These are phyloP conservation scores for Teratosphaeria zuluensis DNA, from an alignment of 2,329 filamentous ascomycete species.

Conservation along the genomic window DNA sequence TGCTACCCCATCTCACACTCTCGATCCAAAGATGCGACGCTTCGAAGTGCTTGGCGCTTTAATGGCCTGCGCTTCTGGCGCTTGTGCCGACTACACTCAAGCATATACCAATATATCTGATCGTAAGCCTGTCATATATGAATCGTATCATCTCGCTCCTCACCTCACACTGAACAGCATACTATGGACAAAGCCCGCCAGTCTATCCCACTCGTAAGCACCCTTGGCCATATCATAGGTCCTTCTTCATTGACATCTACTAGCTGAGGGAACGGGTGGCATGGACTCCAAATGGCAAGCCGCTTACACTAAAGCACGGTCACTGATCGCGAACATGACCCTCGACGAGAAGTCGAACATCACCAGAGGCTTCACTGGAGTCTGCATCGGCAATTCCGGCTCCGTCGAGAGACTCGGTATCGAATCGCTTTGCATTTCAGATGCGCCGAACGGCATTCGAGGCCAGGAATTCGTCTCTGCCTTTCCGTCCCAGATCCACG, in stretches of 20 bases:
- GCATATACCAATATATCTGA: not conserved
- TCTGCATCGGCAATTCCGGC: constrained; percentile 66
- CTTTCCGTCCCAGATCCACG: constrained; percentile 66
- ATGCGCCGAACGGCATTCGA: constrained; percentile 46
- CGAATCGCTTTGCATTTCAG: constrained; percentile 38
- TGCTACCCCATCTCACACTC: not conserved
- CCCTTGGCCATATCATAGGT: not conserved
- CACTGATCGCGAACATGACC: constrained; percentile 24
- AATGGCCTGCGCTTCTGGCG: not conserved
- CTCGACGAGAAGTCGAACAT: constrained; percentile 27
- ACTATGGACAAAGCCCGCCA: constrained; percentile 14
- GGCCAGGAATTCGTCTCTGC: constrained; percentile 65
- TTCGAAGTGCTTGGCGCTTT: not conserved
- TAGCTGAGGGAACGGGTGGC: constrained; percentile 14
- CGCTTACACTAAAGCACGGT: constrained; percentile 21
- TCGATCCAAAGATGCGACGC: not conserved
- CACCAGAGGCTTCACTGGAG: constrained; percentile 18
- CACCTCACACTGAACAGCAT: not conserved
- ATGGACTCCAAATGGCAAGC: constrained; percentile 17
- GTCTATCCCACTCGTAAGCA: constrained; percentile 21
- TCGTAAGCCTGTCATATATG: not conserved
- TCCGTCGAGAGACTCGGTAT: constrained; percentile 63
- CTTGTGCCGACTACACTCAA: not conserved
- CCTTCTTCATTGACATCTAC: constrained; percentile 1
- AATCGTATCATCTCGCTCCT: not conserved